phyloP scores from a whole-genome alignment of 192 early-diverging fungal species.

The Chytriomyces confervae region DNA sequence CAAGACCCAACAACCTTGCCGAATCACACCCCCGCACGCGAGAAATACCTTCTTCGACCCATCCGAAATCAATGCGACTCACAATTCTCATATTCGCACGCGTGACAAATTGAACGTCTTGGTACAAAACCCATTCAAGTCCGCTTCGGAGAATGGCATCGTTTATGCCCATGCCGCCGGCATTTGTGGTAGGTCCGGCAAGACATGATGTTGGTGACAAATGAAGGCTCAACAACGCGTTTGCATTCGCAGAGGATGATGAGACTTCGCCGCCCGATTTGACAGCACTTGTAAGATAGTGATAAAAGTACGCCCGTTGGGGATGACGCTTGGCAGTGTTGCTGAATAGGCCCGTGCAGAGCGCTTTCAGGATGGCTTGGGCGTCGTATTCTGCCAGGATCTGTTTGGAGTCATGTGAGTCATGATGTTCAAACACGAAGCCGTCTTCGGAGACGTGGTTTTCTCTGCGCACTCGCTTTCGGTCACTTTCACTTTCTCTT shows the following conservation, averaged over 20 bases:
- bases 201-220: conserved; percentile 49
- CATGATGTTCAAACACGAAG: background rate
- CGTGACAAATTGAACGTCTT: conserved; percentile 59
- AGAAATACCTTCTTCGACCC: conserved; percentile 51
- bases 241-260: background rate
- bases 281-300: conserved; percentile 38
- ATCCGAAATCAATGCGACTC: conserved; percentile 49
- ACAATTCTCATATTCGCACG: conserved; percentile 56
- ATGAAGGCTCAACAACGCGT: conserved; percentile 42
- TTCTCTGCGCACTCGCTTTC: conserved; percentile 28
- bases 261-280: background rate
- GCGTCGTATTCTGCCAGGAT: conserved; percentile 41
- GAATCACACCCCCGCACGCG: conserved; percentile 43
- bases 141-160: background rate
- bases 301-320: conserved; percentile 49
- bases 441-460: conserved; percentile 1
- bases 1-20: conserved; percentile 18
- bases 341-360: conserved; percentile 59
- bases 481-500: background rate
- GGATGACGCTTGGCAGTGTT: conserved; percentile 61
- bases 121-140: conserved; percentile 59
- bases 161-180: conserved; percentile 9
- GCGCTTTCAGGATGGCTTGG: conserved; percentile 48
- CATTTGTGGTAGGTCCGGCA: background rate
- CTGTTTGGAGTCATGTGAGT: conserved; percentile 13